Conservation (phyloP, 371 early-diverging fungal species). For the Mycotypha africana region DNA sequence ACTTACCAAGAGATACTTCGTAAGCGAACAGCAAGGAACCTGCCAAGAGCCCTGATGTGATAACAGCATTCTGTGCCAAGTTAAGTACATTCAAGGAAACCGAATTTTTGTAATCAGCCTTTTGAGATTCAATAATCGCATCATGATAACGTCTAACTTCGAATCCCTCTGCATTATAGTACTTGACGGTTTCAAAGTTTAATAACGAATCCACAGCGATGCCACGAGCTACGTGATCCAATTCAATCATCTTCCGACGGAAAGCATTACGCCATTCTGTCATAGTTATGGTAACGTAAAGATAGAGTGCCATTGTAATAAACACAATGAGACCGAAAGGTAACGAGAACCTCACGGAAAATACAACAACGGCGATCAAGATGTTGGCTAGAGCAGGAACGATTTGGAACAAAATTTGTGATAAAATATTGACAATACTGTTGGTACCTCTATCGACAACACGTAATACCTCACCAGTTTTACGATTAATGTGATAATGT, state of each 20-base stretch:
- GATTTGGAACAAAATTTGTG: slow-evolving; percentile 82
- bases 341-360: slow-evolving; percentile 53
- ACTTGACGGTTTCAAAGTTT: slow-evolving; percentile 95
- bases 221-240: slow-evolving; percentile 70
- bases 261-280: slow-evolving; percentile 92
- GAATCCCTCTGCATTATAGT: slow-evolving; percentile 71
- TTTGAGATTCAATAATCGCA: slow-evolving; percentile 71
- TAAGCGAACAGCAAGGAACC: slow-evolving; percentile 75
- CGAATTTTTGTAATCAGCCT: slow-evolving; percentile 72
- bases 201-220: slow-evolving; percentile 88
- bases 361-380: slow-evolving; percentile 66
- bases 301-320: slow-evolving; percentile 83
- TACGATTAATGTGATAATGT: slow-evolving; percentile 85
- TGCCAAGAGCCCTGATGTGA: slow-evolving; percentile 71
- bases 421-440: slow-evolving; percentile 79
- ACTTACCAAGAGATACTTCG: slow-evolving; percentile 63
- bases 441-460: slow-evolving; percentile 86
- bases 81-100: slow-evolving; percentile 75
- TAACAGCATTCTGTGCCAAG: slow-evolving; percentile 79
- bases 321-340: slow-evolving; percentile 79
- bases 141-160: slow-evolving; percentile 75
- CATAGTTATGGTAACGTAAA: slow-evolving; percentile 73
- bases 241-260: slow-evolving; percentile 67
- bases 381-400: slow-evolving; percentile 87
- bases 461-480: slow-evolving; percentile 88